These are phyloP conservation scores for Colletotrichum somersetense DNA, from an alignment of 2,329 filamentous ascomycete genomes.

Conservation along the genomic window DNA sequence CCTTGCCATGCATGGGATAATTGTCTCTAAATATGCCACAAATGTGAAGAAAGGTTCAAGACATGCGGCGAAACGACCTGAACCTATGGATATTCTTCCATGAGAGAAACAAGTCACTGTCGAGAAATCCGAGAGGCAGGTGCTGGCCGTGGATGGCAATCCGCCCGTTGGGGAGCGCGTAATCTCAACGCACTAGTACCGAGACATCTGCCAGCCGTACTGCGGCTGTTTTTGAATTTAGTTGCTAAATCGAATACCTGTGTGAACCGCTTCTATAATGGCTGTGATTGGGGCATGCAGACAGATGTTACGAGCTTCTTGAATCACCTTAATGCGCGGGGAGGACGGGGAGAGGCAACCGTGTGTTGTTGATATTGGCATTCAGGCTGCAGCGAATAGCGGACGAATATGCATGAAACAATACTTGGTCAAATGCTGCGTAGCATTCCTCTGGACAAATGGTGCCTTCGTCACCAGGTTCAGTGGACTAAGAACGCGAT, in stretches of 20 bases:
- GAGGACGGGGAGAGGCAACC: not conserved
- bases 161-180: not conserved
- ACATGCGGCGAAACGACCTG: too few relatives aligned
- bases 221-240: not conserved
- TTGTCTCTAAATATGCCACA: not conserved
- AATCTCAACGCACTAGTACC: not conserved
- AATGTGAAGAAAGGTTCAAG: accelerated
- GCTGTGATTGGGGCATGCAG: not conserved
- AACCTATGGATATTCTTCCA: too few relatives aligned
- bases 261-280: not conserved
- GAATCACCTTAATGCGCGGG: not conserved
- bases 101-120: not conserved
- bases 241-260: not conserved
- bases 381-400: not conserved
- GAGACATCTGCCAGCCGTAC: not conserved
- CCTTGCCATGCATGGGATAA: not conserved
- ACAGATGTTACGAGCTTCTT: not conserved
- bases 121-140: too few relatives aligned
- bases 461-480: not conserved
- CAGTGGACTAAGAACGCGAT: not conserved
- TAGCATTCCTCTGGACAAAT: not conserved
- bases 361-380: too few relatives aligned
- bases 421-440: not conserved
- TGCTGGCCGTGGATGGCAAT: too few relatives aligned
- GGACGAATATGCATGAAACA: not conserved